Evolutionary conservation across 1,284 basidiomycete genomes (phyloP), one percentile per base, ranked within the genome.

Genomic region (Farysia itapuensis): DNA sequence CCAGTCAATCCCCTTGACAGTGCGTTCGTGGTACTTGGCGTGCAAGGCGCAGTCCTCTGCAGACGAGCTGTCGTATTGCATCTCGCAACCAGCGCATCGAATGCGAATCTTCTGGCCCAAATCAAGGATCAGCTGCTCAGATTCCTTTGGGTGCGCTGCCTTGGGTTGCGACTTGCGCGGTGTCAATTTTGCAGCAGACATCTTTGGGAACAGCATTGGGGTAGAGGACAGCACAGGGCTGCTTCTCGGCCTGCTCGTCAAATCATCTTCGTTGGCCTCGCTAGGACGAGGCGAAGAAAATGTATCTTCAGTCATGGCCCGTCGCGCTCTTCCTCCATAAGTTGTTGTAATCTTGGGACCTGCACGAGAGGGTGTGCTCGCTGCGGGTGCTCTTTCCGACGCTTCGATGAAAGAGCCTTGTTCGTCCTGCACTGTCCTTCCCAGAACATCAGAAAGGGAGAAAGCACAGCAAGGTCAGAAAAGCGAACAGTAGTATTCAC

Each of bases 71-170:
- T 72, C 70, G 48, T 61, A 72, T 36, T 70, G 65, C 70, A 72
- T 72, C 5, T 52, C 56, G 38, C 70, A 72, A 18, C 60, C 57
- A 7, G 13, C 30, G 43, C 70, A 72, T 0, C 46, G 49, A 9
- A 65, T 41, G n/a, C 53, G 59, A 31, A 67, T 64, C 18, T 45
- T 52, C 43, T 72, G 69, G 4, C 69, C 69, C 7, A 72, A 36
- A 33, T 72, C 69, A 25, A 72, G 47, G 15, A 67, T 63, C 31
- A 72, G 44, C 38, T 72, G 69, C 32, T 72, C 67, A 7, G 51
- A 43, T 32, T 50, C 43, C 20, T 36, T 37, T 0, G 38, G 20
- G 11, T 35, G 4, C n/a, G 36, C 8, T 12, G 46, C 11, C 23
- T 56, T 61, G 7, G 38, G 14, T 4, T 37, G 39, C 5, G 33